These are phyloP conservation scores for Cytospora paraplurivora DNA, from an alignment of 2,329 filamentous ascomycete genomes.

Conservation along the genomic window DNA sequence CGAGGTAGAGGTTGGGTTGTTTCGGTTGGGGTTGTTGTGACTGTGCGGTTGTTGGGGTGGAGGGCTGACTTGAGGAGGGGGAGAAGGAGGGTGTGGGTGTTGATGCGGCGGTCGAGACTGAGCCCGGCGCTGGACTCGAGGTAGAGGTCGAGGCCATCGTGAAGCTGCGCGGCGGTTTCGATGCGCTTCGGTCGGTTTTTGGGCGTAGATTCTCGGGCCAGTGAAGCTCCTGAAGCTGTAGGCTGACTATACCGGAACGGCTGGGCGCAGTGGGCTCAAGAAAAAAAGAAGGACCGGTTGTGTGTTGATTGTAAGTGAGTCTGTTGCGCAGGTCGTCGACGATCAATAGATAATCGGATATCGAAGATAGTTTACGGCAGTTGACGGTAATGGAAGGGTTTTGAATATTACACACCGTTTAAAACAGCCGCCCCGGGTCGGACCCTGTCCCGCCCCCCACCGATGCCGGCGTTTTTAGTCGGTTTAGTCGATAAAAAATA, in stretches of 20 bases:
- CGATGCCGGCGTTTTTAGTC: neutral
- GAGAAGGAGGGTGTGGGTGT: neutral
- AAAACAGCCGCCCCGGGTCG: neutral
- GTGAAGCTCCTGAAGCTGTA: neutral
- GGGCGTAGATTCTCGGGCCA: neutral
- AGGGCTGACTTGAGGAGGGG: constrained; percentile 16
- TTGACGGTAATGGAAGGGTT: neutral
- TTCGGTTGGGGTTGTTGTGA: constrained; percentile 7
- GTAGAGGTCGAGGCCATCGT: constrained; percentile 29
- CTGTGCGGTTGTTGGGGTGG: constrained; percentile 23
- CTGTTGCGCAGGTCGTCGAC: neutral
- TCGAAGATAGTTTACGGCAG: neutral
- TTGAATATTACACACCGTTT: neutral
- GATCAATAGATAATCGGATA: neutral
- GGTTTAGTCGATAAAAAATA: neutral
- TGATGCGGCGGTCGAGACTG: constrained; percentile 11
- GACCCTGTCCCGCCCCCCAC: neutral
- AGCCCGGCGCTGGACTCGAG: constrained; percentile 16
- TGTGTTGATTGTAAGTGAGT: neutral
- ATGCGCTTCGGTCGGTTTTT: neutral
- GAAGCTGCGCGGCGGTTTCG: constrained; percentile 23
- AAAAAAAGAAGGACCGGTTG: neutral
- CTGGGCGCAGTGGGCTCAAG: neutral
- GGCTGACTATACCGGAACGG: neutral
- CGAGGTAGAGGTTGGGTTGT: constrained; percentile 41